Conservation (phyloP, 2,329 filamentous ascomycete species). For the Pezicula carpinea region DNA sequence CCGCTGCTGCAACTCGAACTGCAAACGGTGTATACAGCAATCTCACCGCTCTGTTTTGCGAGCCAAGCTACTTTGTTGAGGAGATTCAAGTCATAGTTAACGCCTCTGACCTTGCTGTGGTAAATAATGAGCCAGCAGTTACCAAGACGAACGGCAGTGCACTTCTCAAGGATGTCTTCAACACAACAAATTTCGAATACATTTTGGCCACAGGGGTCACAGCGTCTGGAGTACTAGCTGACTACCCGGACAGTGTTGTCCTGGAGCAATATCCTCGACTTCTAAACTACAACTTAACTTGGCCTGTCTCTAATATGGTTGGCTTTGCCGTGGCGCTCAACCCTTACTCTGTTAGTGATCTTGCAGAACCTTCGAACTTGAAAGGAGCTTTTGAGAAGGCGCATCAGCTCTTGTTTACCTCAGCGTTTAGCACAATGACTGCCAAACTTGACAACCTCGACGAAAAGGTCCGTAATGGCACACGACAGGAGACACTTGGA, state of each 20-base stretch:
- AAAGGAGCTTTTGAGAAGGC: slow-evolving; percentile 32
- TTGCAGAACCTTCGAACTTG: slow-evolving; percentile 30
- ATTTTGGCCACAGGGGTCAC: slow-evolving; percentile 23
- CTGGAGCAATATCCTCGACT: slow-evolving; percentile 19
- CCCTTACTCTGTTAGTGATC: slow-evolving; percentile 23
- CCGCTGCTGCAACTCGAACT: slow-evolving; percentile 1
- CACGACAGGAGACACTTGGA: slow-evolving; percentile 1
- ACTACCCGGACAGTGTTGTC: slow-evolving; percentile 13
- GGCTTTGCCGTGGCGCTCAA: slow-evolving; percentile 32
- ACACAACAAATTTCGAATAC: slow-evolving; percentile 34
- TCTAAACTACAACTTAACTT: slow-evolving; percentile 17
- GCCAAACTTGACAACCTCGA: background rate
- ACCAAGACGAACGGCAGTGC: slow-evolving; percentile 9
- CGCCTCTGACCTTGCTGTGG: slow-evolving; percentile 17
- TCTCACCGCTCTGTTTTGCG: slow-evolving; percentile 38
- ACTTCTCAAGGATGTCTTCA: slow-evolving; percentile 28
- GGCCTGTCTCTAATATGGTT: slow-evolving; percentile 29
- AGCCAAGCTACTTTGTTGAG: slow-evolving; percentile 41
- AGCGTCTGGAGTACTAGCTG: slow-evolving; percentile 1
- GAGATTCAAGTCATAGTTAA: slow-evolving; percentile 36
- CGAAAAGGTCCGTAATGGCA: background rate
- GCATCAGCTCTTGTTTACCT: slow-evolving; percentile 37
- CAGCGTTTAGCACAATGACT: slow-evolving; percentile 19
- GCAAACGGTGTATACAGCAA: slow-evolving; percentile 5
- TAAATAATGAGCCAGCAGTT: slow-evolving; percentile 1